phyloP scores from a whole-genome alignment of 495 filamentous ascomycete species.

The Lentithecium fluviatile region DNA sequence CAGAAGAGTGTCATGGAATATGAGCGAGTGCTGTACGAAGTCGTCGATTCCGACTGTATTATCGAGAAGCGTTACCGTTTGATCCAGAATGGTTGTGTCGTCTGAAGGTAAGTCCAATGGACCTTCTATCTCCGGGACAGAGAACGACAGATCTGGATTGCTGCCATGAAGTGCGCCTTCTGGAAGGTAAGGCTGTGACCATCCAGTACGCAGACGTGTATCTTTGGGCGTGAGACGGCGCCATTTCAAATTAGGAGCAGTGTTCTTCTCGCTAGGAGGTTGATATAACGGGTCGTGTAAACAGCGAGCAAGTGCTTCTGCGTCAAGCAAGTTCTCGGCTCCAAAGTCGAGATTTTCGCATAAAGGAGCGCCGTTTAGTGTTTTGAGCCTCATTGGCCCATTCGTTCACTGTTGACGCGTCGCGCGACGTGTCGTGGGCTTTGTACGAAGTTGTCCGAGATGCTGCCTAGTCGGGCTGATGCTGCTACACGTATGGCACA shows the following conservation, averaged over 20 bases:
- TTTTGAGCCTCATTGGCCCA: slow-evolving; percentile 28
- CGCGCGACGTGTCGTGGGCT: background rate
- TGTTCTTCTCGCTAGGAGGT: background rate
- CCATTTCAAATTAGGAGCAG: slow-evolving; percentile 12
- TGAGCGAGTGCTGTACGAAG: slow-evolving; percentile 27
- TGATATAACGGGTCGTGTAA: background rate
- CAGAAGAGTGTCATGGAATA: slow-evolving; percentile 26
- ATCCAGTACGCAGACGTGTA: slow-evolving; percentile 18
- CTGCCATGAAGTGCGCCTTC: background rate
- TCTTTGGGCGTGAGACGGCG: slow-evolving; percentile 5
- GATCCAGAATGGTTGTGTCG: background rate
- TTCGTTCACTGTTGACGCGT: slow-evolving; percentile 1
- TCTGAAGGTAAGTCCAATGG: background rate
- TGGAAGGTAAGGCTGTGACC: slow-evolving; percentile 31
- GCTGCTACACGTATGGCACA: too few relatives aligned
- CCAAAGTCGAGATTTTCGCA: slow-evolving; percentile 16
- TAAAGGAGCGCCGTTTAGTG: slow-evolving; percentile 25
- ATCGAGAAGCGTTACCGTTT: background rate
- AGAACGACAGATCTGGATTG: slow-evolving; percentile 6
- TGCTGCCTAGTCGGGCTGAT: slow-evolving; percentile 1
- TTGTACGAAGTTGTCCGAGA: background rate
- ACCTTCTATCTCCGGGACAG: background rate
- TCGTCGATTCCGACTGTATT: slow-evolving; percentile 2
- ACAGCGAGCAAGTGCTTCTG: background rate
- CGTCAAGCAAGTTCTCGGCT: slow-evolving; percentile 1